Percentiles rank a stretch among this genome's conserved stretches.
Conservation (phyloP, 2,329 filamentous ascomycete genomes). For the Colletotrichum camelliae region DNA sequence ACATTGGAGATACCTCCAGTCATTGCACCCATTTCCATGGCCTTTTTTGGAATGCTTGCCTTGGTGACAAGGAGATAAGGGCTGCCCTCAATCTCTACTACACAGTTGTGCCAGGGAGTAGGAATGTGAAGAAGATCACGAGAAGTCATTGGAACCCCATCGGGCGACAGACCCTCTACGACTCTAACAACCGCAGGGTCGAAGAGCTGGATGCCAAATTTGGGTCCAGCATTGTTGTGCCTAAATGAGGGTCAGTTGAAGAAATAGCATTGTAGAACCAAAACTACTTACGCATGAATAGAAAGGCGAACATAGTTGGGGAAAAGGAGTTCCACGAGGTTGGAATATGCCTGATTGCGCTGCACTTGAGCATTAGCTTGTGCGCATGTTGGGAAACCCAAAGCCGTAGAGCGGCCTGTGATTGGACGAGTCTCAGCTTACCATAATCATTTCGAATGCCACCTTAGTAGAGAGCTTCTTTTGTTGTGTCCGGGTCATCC, state of each 20-base stretch:
- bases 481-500: conserved; percentile 30
- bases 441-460: conserved; percentile 39
- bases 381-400: neutral
- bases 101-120: conserved; percentile 49
- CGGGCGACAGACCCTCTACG: conserved; percentile 35
- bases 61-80: conserved; percentile 26
- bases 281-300: conserved; percentile 44
- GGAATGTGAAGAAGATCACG: conserved; percentile 38
- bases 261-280: fast-evolving
- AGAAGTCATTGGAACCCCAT: conserved; percentile 20
- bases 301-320: conserved; percentile 51
- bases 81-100: conserved; percentile 32
- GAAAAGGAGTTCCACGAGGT: conserved; percentile 49
- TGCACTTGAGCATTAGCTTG: neutral
- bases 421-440: neutral
- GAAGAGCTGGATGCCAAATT: conserved; percentile 46
- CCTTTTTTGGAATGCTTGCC: conserved; percentile 19
- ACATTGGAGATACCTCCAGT: neutral
- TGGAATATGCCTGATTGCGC: conserved; percentile 53
- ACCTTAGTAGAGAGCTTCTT: conserved; percentile 34
- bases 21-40: conserved; percentile 10
- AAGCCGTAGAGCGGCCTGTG: neutral
- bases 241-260: neutral
- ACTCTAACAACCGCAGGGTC: conserved; percentile 33
- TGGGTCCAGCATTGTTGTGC: conserved; percentile 44